Base-by-base conservation (phyloP, 2,329 filamentous ascomycete species). In the Diaporthe amygdali region DNA sequence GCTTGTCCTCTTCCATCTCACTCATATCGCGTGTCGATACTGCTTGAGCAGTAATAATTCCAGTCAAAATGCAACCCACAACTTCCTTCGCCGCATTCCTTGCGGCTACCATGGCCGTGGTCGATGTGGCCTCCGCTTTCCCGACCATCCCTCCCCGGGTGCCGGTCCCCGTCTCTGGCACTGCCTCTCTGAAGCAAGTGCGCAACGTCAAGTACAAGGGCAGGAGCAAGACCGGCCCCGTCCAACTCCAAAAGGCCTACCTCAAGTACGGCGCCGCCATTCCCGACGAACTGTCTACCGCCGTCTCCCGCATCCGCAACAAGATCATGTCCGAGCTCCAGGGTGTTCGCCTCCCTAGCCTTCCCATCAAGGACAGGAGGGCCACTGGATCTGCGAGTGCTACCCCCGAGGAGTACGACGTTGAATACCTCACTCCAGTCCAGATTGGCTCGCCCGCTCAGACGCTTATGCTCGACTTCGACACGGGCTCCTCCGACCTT, bases 401-500 rank as follows among this genome's bases (percentile, higher is more conserved):
- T 0, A 70, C 54, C 78, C 81, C 15, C 72, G 75, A 82, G 30
- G 72, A 76, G 30, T 79, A 79, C n/a, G 71, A 78, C 10, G 82
- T 22, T 78, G 84, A 63, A 75, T 81, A 80, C 66, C 66, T 81
- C n/a, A 77, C 74, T 27, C 78, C 78, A 12, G 80, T 81, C 7
- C 72, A 78, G 66, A 81, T 82, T 47, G 80, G 80, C 14, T 79
- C 81, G 17, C 84, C 84, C 15, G 77, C 82, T 10, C 82, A 85
- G 74, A 83, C 79, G 1, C 76, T 85, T 56, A 81, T 82, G 63
- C 76, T 85, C 47, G 80, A 85, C 74, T 83, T 85, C 64, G 84
- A 86, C 70, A 85, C 84, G 2, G 84, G 83, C 5, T 85, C 83
- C 3, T 82, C 82, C n/a, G 84, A 86, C 71, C 77, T 81, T 25